Conservation (phyloP, 805 yeast species). For the Spencermartinsiella europaea region DNA sequence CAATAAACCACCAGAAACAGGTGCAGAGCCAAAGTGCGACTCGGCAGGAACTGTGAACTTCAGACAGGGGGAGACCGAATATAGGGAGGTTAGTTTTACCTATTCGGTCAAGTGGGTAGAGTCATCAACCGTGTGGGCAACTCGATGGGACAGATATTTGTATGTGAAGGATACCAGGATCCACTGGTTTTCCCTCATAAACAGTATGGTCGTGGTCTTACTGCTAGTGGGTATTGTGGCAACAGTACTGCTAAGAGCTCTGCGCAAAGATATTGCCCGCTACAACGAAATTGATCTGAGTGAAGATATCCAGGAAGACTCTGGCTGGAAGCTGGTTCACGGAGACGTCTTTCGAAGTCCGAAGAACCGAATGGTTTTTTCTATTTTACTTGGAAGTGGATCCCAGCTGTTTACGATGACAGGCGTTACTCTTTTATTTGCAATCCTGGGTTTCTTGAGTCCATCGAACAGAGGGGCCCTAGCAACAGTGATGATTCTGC, state of each 20-base stretch:
- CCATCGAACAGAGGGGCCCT: constrained; percentile 94
- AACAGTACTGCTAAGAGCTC: constrained; percentile 70
- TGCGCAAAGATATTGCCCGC: constrained; percentile 77
- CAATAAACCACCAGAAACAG: constrained; percentile 34
- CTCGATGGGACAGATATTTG: constrained; percentile 96
- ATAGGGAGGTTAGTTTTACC: constrained; percentile 71
- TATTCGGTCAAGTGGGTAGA: constrained; percentile 72
- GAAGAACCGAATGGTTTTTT: constrained; percentile 57
- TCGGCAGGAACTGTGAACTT: constrained; percentile 34
- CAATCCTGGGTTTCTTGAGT: constrained; percentile 81
- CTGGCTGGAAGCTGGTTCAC: constrained; percentile 95
- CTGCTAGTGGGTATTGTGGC: constrained; percentile 72
- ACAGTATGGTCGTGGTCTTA: constrained; percentile 76
- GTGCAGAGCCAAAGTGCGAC: constrained; percentile 22
- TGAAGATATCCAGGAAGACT: constrained; percentile 77
- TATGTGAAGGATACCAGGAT: constrained; percentile 88
- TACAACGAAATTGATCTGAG: constrained; percentile 87
- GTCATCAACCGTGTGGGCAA: constrained; percentile 86
- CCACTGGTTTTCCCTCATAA: constrained; percentile 91
- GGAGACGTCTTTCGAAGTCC: constrained; percentile 95
- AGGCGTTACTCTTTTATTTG: constrained; percentile 67
- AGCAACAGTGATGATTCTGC: constrained; percentile 80
- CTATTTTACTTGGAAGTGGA: constrained; percentile 86
- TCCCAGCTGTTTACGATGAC: constrained; percentile 76
- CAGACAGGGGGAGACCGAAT: constrained; percentile 51